Base-by-base conservation (phyloP, 169 alveolate species). In the Plasmodium blacklocki region DNA sequence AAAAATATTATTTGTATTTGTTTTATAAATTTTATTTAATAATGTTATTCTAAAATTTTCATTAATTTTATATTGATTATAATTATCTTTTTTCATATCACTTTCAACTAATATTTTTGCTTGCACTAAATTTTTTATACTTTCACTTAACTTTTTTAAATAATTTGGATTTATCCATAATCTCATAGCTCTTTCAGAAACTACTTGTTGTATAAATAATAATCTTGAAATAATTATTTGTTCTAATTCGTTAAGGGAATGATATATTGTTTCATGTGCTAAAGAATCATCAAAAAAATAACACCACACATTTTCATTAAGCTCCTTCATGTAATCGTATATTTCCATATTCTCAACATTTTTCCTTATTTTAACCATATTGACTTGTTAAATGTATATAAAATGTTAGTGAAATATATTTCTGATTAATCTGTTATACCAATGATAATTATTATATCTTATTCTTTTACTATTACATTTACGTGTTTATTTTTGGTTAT, bases 171-270 rank as follows among this genome's bases (percentile, higher is more conserved):
- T 80, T 73, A 95, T 92, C 97, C 97, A 95, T 54, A 95, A 86
- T 60, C 96, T 88, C 93, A 95, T 90, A 23, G 97, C 96, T 14
- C 96, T 70, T 87, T 95, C 97, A 9, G 96, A 88, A 19, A 95
- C 97, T n/a, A 95, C 93, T 88, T 95, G 97, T 56, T 92, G 94
- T 15, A 95, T 93, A 72, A 80, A 94, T 71, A 94, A 87, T 39
- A 95, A 90, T 43, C 97, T 64, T 21, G 93, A 88, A 21, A 95
- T 62, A 18, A 95, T 93, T 59, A 92, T 89, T 76, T 90, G 93
- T 50, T 95, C 97, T 54, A 95, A 88, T 67, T 93, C 97, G 21
- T 94, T 89, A 32, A 95, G 89, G 14, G 96, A 85, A 15, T 93
- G 73, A 72, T 94, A 93, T 58, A 94, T 93, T 3, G 97, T 75